Conservation (phyloP, 1,284 basidiomycete genomes). For the Trichosporon asahii region DNA sequence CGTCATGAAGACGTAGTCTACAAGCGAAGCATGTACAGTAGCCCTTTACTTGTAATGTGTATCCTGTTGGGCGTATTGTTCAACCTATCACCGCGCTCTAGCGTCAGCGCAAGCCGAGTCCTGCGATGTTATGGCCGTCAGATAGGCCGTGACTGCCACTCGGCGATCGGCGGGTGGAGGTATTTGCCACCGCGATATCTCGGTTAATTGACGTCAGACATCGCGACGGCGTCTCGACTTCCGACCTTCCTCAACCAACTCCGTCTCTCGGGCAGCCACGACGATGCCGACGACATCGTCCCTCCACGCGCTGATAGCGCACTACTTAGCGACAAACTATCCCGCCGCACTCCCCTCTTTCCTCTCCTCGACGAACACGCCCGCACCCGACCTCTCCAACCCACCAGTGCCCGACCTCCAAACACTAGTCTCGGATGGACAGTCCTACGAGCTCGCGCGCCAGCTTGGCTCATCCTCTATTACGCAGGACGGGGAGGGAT, state of each 20-base stretch:
- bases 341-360: conserved; percentile 42
- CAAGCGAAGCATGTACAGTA: neutral
- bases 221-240: neutral
- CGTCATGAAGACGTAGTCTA: neutral
- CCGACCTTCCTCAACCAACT: neutral
- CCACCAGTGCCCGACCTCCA: conserved; percentile 42
- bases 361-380: conserved; percentile 31
- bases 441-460: conserved; percentile 26
- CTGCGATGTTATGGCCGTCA: too few species aligned
- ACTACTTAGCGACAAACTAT: conserved; percentile 43
- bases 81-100: too few species aligned
- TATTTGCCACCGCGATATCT: neutral
- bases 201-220: neutral
- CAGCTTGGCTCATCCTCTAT: conserved; percentile 19
- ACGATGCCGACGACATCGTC: neutral
- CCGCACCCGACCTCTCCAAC: conserved; percentile 27
- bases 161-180: neutral
- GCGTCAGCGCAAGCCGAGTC: too few species aligned
- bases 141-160: too few species aligned
- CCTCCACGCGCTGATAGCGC: conserved; percentile 39
- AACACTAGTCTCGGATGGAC: conserved; percentile 38
- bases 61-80: too few species aligned
- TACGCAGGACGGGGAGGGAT: conserved; percentile 14
- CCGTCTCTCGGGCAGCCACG: neutral
- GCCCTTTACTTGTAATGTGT: too few species aligned